Evolutionary conservation across 345 rosid species (phyloP), one percentile per base, ranked within the genome.

Genomic region (Cardiospermum halicacabum): DNA sequence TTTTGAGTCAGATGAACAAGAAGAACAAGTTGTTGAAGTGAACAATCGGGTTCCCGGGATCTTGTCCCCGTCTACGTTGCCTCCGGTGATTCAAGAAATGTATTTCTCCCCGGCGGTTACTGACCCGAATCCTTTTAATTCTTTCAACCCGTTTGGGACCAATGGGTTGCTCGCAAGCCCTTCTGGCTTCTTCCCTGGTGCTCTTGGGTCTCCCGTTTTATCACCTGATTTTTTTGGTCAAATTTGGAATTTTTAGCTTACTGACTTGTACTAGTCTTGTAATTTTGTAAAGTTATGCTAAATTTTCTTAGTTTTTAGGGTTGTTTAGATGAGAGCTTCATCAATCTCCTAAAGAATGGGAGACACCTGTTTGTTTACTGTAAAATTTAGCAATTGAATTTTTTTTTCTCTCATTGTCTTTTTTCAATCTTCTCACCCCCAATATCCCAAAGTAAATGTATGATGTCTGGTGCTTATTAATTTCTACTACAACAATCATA

Each of bases 41-140:
- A n/a, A n/a, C 27, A 74, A 80, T 40, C 74, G 73, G 61, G 34
- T 67, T 16, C 96, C 90, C 19, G 95, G 96, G 60, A 84, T 92
- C 40, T 73, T 92, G 63, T 89, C 96, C 3, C 94, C 97, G 60
- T 80, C 71, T n/a, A 67, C 71, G 73, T 37, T 87, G 56, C 77
- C 86, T 36, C 67, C 85, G 16, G 72, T 78, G 16, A 42, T 76
- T 18, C 69, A 75, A 0, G 45, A 87, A 16, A 82, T 74, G 21
- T 67, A 83, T 32, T 89, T 92, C 77, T 81, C 96, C 4, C 89
- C 96, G 4, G 87, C 96, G 31, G 27, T 64, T 53, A 57, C 45
- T 15, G 60, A 64, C 36, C 49, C 58, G 42, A 34, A 22, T 51
- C 32, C 24, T 16, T 66, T 79, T 77, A 89, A 89, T 53, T 85